Percentiles rank a stretch among this genome's conserved stretches.
Evolutionary conservation across 1,284 basidiomycete species (phyloP).

Genomic region (Stygiomarasmius scandens): DNA sequence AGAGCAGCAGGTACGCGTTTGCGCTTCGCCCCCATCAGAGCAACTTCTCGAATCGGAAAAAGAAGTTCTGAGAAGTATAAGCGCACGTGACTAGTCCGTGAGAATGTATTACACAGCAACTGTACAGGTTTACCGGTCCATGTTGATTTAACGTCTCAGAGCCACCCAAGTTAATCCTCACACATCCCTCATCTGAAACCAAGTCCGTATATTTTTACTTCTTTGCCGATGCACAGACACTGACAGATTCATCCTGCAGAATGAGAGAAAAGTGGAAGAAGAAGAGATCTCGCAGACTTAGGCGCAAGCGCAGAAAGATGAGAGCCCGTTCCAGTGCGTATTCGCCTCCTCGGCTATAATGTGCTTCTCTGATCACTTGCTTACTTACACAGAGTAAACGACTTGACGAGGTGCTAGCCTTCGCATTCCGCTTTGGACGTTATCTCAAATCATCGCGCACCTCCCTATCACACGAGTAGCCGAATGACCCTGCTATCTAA

Average conservation of each 20-base stretch:
- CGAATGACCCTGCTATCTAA: too few species aligned
- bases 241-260: conserved; percentile 30
- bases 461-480: not conserved
- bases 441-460: not conserved
- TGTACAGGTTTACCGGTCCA: not conserved
- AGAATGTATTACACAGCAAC: not conserved
- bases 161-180: not conserved
- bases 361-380: conserved; percentile 4
- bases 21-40: conserved; percentile 31
- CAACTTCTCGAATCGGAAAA: too few species aligned
- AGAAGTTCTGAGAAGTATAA: too few species aligned
- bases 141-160: too few species aligned
- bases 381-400: conserved; percentile 40
- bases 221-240: too few species aligned
- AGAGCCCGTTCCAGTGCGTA: conserved; percentile 85
- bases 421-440: not conserved
- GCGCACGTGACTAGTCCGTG: too few species aligned
- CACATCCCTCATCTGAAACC: not conserved
- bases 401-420: conserved; percentile 9
- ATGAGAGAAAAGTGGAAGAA: conserved; percentile 96
- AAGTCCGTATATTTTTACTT: not conserved
- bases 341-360: conserved; percentile 1
- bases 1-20: conserved; percentile 49
- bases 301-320: conserved; percentile 90
- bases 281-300: conserved; percentile 85